Conservation (phyloP, 768 basidiomycete species). For the Kwoniella mangroviensis region DNA sequence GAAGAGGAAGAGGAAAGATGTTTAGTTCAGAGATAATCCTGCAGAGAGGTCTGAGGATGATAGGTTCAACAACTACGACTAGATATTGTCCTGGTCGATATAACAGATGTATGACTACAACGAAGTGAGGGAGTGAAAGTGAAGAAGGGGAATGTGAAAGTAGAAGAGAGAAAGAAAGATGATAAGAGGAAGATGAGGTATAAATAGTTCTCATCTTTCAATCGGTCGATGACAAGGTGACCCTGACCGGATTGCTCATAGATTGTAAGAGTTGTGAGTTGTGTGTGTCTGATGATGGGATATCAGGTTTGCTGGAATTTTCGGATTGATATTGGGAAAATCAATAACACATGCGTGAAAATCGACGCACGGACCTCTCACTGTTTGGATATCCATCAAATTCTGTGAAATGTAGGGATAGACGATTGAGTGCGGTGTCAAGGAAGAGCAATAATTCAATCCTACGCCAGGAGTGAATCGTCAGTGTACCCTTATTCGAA, state of each 20-base stretch:
- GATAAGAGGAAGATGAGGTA: background rate
- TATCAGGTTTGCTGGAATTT: background rate
- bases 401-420: background rate
- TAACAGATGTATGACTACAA: constrained; percentile 4
- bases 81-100: background rate
- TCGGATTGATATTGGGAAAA: background rate
- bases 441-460: no score
- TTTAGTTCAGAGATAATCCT: background rate
- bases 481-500: no score
- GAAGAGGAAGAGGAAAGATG: constrained; percentile 1
- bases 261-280: background rate
- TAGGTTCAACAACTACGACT: constrained; percentile 3
- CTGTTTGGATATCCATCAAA: constrained; percentile 1
- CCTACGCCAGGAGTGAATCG: no score
- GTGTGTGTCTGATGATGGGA: constrained; percentile 10
- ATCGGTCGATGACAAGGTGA: background rate
- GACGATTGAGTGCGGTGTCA: background rate
- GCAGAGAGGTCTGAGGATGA: constrained; percentile 1
- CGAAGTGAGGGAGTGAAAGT: background rate
- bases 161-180: constrained; percentile 3
- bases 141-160: background rate
- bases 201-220: no score
- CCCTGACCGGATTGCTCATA: background rate
- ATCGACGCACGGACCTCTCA: constrained; percentile 4
- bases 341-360: constrained; percentile 9